Percentiles rank a stretch among this genome's conserved stretches.
phyloP scores from a whole-genome alignment of 73 alveolate genomes.

The Tetrahymena elliotti region DNA sequence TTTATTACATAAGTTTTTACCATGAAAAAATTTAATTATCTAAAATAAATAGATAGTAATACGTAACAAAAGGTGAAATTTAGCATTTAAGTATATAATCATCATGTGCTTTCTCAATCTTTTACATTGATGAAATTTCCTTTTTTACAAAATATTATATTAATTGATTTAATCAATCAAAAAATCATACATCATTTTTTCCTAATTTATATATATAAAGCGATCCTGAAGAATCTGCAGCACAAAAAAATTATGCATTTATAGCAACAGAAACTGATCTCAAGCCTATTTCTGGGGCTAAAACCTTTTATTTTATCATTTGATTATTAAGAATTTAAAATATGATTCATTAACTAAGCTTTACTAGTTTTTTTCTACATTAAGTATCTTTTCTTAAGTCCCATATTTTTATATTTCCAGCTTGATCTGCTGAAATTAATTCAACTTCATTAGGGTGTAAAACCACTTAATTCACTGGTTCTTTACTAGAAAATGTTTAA shows the following conservation, averaged over 20 bases:
- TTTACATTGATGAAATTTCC: background rate
- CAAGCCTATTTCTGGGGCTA: conserved; percentile 24
- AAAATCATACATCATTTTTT: background rate
- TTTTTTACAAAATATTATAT: background rate
- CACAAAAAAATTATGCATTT: conserved; percentile 9
- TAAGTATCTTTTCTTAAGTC: background rate
- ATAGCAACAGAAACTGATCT: conserved; percentile 11
- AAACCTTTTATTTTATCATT: background rate
- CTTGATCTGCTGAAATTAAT: conserved; percentile 17
- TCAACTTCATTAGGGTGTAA: conserved; percentile 30
- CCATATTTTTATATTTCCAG: conserved; percentile 16
- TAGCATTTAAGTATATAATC: conserved; percentile 23
- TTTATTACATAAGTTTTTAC: no score
- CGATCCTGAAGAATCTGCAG: conserved; percentile 20
- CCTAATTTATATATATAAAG: conserved; percentile 1
- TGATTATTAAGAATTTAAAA: background rate
- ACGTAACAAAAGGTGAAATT: conserved; percentile 16
- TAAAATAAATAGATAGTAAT: no score
- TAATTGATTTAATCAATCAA: background rate
- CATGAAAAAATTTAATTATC: no score
- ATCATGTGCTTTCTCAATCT: conserved; percentile 15
- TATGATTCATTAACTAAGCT: background rate
- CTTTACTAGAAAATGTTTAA: conserved; percentile 6
- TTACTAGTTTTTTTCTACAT: background rate
- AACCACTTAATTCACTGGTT: conserved; percentile 8